Conservation (phyloP, 495 filamentous ascomycete genomes). For the Aspergillus egyptiacus region DNA sequence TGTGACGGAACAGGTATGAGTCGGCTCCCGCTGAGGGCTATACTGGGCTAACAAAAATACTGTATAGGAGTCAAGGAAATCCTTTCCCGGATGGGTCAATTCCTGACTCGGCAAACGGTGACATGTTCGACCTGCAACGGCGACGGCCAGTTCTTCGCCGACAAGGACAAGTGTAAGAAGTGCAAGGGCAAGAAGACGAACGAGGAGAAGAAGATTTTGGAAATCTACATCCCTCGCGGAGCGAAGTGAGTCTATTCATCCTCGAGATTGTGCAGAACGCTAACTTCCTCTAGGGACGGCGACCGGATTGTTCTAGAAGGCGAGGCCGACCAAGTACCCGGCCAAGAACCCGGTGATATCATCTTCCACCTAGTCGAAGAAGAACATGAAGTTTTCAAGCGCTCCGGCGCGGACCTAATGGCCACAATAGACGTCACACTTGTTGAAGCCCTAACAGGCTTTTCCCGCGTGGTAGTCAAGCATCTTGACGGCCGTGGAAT, state of each 20-base stretch:
- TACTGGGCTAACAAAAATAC: slow-evolving; percentile 12
- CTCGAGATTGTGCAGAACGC: background rate
- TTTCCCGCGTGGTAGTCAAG: slow-evolving; percentile 83
- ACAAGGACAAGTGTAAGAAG: slow-evolving; percentile 97
- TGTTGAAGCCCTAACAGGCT: slow-evolving; percentile 79
- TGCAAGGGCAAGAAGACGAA: slow-evolving; percentile 85
- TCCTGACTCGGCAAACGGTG: slow-evolving; percentile 69
- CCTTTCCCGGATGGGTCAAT: slow-evolving; percentile 69
- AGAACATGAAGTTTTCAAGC: slow-evolving; percentile 70
- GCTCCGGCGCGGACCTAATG: slow-evolving; percentile 76
- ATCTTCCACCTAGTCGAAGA: slow-evolving; percentile 80
- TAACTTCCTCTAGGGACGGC: slow-evolving; percentile 53
- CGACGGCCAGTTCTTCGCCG: slow-evolving; percentile 74
- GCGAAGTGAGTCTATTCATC: slow-evolving; percentile 46
- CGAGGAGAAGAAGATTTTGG: slow-evolving; percentile 83
- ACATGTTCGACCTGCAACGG: slow-evolving; percentile 75
- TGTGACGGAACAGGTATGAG: slow-evolving; percentile 67
- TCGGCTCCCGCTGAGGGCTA: background rate
- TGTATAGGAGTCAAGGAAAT: slow-evolving; percentile 56
- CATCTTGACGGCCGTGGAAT: slow-evolving; percentile 95
- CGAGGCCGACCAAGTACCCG: slow-evolving; percentile 90
- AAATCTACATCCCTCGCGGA: slow-evolving; percentile 92
- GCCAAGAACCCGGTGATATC: slow-evolving; percentile 87
- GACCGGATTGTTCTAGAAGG: slow-evolving; percentile 87
- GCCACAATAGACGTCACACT: slow-evolving; percentile 75